Conservation (phyloP, 345 rosid species). For the Ceriops tagal region DNA sequence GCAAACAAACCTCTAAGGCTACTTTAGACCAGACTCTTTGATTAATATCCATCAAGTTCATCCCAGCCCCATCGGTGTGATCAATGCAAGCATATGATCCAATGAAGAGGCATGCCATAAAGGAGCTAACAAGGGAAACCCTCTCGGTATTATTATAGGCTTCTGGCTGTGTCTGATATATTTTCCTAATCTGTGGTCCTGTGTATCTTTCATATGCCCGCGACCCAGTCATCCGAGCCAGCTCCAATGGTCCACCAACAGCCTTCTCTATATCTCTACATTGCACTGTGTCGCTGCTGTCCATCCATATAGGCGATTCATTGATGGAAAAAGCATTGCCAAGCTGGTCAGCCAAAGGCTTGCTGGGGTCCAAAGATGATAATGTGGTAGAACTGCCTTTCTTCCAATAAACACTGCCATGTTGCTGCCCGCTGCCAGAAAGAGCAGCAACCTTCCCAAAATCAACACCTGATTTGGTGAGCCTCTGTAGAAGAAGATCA, state of each 20-base stretch:
- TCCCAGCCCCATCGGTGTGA: constrained; percentile 89
- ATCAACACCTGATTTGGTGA: constrained; percentile 49
- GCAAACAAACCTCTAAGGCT: constrained; percentile 57
- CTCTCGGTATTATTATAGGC: constrained; percentile 63
- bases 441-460: constrained; percentile 67
- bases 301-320: constrained; percentile 97
- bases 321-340: constrained; percentile 55
- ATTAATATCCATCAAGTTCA: constrained; percentile 92
- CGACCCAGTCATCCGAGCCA: constrained; percentile 71
- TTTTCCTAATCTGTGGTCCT: constrained; percentile 81
- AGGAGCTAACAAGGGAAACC: constrained; percentile 93
- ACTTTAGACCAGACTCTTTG: constrained; percentile 58
- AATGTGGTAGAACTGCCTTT: constrained; percentile 51
- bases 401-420: constrained; percentile 95
- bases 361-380: constrained; percentile 52
- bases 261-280: constrained; percentile 86
- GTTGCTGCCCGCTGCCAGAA: constrained; percentile 97
- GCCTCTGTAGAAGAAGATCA: constrained; percentile 69
- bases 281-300: constrained; percentile 72
- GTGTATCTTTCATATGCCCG: constrained; percentile 80
- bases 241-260: constrained; percentile 81
- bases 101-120: constrained; percentile 72
- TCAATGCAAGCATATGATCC: constrained; percentile 84
- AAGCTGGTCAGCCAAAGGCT: constrained; percentile 56
- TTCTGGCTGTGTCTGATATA: constrained; percentile 45